Conservation (phyloP, 208 protist genomes). For the Crithidia sp. region DNA sequence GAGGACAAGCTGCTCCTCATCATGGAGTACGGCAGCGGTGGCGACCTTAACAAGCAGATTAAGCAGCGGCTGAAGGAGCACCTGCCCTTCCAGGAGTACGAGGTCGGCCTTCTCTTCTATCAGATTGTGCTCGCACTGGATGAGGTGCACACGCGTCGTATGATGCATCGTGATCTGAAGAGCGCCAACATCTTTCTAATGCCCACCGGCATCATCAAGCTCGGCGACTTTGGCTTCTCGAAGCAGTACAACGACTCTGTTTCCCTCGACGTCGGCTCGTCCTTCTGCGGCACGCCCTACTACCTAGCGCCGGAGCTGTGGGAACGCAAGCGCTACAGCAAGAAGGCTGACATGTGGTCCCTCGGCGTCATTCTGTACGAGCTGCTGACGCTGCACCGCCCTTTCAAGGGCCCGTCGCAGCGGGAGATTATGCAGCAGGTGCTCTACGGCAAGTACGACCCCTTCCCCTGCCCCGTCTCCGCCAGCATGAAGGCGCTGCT, state of each 20-base stretch:
- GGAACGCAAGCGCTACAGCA: slow-evolving; percentile 92
- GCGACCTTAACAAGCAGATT: slow-evolving; percentile 89
- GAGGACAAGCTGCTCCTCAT: slow-evolving; percentile 86
- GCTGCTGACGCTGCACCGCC: slow-evolving; percentile 80
- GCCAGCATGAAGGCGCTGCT: slow-evolving; percentile 73
- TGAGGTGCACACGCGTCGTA: slow-evolving; percentile 83
- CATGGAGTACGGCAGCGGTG: slow-evolving; percentile 91
- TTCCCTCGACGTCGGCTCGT: slow-evolving; percentile 73
- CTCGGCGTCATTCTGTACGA: slow-evolving; percentile 91
- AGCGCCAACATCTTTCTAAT: slow-evolving; percentile 92
- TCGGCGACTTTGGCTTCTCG: slow-evolving; percentile 92
- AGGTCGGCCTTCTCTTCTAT: slow-evolving; percentile 85
- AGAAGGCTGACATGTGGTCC: slow-evolving; percentile 95
- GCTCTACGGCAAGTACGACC: slow-evolving; percentile 77
- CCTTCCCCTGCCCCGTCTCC: slow-evolving; percentile 73
- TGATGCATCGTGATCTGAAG: slow-evolving; percentile 93
- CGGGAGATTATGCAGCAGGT: slow-evolving; percentile 89
- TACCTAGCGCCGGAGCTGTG: slow-evolving; percentile 95
- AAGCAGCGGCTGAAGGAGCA: slow-evolving; percentile 78
- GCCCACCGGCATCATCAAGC: slow-evolving; percentile 86
- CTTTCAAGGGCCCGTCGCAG: slow-evolving; percentile 86
- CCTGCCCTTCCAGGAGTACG: slow-evolving; percentile 83
- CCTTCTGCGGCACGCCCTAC: slow-evolving; percentile 93
- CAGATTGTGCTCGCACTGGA: slow-evolving; percentile 87
- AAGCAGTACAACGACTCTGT: slow-evolving; percentile 86